Evolutionary conservation across 495 filamentous ascomycete genomes (phyloP).

Genomic region (Astrothelium subdiscretum): DNA sequence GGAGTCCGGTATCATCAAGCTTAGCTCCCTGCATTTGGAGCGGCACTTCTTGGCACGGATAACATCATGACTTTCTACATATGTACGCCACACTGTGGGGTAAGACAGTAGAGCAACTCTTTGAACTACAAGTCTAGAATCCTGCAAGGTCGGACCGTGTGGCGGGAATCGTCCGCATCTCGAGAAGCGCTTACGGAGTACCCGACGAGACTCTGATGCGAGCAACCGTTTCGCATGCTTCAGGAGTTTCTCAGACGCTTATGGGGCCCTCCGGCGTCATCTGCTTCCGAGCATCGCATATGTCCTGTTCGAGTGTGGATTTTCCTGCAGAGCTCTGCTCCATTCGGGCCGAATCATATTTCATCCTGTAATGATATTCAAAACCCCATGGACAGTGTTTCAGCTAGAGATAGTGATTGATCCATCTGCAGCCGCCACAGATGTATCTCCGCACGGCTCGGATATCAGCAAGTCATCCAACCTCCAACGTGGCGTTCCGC

Average conservation of each 20-base stretch:
- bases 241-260: not conserved
- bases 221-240: too few species aligned
- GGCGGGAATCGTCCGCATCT: too few species aligned
- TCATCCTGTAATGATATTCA: not conserved
- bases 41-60: not conserved
- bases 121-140: not conserved
- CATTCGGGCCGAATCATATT: not conserved
- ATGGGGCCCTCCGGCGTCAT: not conserved
- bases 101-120: not conserved
- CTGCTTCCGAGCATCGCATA: not conserved
- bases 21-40: not conserved
- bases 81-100: not conserved
- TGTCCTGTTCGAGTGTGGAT: not conserved
- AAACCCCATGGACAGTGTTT: too few species aligned
- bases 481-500: not conserved
- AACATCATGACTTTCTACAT: not conserved
- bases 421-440: too few species aligned
- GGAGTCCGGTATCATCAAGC: too few species aligned
- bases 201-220: too few species aligned
- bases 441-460: too few species aligned
- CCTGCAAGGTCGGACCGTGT: not conserved
- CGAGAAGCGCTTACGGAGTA: too few species aligned
- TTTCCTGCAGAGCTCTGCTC: not conserved
- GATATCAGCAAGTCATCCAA: too few species aligned
- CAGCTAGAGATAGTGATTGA: too few species aligned